Percentiles rank a stretch among this genome's conserved stretches.
phyloP scores from a whole-genome alignment of 306 rosid species.

The Corylus avellana region DNA sequence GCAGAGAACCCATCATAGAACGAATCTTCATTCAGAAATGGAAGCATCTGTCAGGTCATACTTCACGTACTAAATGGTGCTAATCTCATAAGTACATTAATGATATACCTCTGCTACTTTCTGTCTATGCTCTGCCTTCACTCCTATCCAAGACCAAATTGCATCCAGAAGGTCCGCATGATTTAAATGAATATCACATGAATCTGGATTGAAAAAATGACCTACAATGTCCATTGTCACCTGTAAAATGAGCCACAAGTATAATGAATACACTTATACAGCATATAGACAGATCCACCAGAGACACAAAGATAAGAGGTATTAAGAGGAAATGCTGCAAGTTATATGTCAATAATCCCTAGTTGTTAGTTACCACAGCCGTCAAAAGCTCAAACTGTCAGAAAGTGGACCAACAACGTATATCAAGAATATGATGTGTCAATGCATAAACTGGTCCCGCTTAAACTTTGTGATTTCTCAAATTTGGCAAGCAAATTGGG shows the following conservation, averaged over 20 bases:
- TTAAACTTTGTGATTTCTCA: too few relatives aligned
- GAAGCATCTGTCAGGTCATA: slow-evolving; percentile 31
- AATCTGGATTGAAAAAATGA: slow-evolving; percentile 54
- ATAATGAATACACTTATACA: slow-evolving; percentile 15
- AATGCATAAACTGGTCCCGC: too few relatives aligned
- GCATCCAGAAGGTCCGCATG: slow-evolving; percentile 82
- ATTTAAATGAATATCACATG: slow-evolving; percentile 88
- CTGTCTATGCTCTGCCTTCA: slow-evolving; percentile 71
- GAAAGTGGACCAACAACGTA: not conserved
- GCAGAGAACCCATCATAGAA: slow-evolving; percentile 88
- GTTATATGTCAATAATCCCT: not conserved
- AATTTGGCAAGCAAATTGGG: too few relatives aligned
- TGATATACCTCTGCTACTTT: slow-evolving; percentile 93
- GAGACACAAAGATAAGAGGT: slow-evolving; percentile 6
- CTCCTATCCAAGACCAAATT: slow-evolving; percentile 97
- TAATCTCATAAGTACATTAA: slow-evolving; percentile 24
- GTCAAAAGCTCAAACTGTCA: not conserved
- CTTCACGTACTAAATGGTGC: slow-evolving; percentile 16
- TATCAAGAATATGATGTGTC: too few relatives aligned
- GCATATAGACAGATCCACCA: slow-evolving; percentile 5
- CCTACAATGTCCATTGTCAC: slow-evolving; percentile 80
- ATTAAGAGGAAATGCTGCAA: not conserved
- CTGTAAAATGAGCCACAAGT: slow-evolving; percentile 42
- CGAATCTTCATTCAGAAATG: slow-evolving; percentile 68
- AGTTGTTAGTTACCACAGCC: not conserved